Conservation (phyloP, 305 asterid genomes). For the Solanum hybrid region DNA sequence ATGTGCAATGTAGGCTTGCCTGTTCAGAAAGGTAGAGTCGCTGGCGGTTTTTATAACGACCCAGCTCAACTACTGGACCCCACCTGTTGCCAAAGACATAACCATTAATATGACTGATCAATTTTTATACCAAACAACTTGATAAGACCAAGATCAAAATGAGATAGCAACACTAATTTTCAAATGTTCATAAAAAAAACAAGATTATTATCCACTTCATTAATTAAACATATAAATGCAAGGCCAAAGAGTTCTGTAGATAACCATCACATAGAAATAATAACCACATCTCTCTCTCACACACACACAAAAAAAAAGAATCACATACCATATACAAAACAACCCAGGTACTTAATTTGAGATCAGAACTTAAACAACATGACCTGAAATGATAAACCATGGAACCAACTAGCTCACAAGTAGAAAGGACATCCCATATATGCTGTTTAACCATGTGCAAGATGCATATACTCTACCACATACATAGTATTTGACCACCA, state of each 20-base stretch:
- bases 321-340: background rate
- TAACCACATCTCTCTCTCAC: background rate
- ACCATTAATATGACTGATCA: background rate
- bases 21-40: conserved; percentile 36
- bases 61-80: conserved; percentile 84
- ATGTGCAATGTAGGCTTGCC: conserved; percentile 13
- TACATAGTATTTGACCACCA: background rate
- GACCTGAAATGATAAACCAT: background rate
- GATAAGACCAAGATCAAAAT: background rate
- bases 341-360: background rate
- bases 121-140: background rate
- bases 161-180: background rate
- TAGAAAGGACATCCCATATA: background rate
- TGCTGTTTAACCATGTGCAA: background rate
- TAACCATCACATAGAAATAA: background rate
- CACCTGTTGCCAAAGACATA: conserved; percentile 34
- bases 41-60: conserved; percentile 25
- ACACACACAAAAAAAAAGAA: background rate
- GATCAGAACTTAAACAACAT: background rate
- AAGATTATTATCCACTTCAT: background rate
- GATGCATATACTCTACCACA: background rate
- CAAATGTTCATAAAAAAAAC: background rate
- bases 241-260: background rate
- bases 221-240: background rate
- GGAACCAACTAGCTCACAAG: conserved; percentile 1